These are phyloP conservation scores for Verticillium zaregamsianum DNA, from an alignment of 2,329 filamentous ascomycete species.

Conservation along the genomic window DNA sequence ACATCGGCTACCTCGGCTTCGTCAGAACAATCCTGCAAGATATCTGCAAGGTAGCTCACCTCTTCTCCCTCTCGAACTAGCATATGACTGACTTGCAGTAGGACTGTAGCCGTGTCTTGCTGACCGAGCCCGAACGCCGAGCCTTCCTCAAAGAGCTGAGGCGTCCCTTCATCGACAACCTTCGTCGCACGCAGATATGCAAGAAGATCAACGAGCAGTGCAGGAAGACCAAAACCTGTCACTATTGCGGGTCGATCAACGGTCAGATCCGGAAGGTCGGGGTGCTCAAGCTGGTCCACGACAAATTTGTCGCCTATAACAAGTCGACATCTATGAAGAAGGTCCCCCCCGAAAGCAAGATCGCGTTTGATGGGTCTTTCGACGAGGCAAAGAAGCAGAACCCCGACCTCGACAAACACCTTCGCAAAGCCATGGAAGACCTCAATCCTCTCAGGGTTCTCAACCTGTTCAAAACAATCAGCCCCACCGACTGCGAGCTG, in stretches of 20 bases:
- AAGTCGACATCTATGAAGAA: slow-evolving; percentile 85
- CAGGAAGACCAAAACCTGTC: slow-evolving; percentile 78
- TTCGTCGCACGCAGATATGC: slow-evolving; percentile 76
- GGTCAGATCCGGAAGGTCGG: slow-evolving; percentile 89
- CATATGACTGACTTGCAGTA: slow-evolving; percentile 19
- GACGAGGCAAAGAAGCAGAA: slow-evolving; percentile 72
- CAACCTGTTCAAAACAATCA: slow-evolving; percentile 87
- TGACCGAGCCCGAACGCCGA: slow-evolving; percentile 76
- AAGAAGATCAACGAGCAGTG: slow-evolving; percentile 89
- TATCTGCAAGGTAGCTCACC: slow-evolving; percentile 74
- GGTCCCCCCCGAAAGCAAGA: slow-evolving; percentile 73
- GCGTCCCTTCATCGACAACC: slow-evolving; percentile 77
- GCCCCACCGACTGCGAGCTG: slow-evolving; percentile 81
- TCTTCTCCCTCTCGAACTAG: background rate
- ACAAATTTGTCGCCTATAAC: slow-evolving; percentile 86
- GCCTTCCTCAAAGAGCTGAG: slow-evolving; percentile 76
- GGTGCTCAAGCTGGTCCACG: slow-evolving; percentile 90
- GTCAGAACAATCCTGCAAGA: slow-evolving; percentile 89
- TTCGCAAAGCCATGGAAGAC: slow-evolving; percentile 91
- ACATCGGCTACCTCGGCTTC: slow-evolving; percentile 93
- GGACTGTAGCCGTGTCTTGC: slow-evolving; percentile 78
- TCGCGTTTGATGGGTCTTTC: slow-evolving; percentile 83
- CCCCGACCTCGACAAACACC: slow-evolving; percentile 81
- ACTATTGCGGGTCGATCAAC: slow-evolving; percentile 76
- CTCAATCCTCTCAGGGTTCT: slow-evolving; percentile 84